Conservation (phyloP, 345 rosid genomes). For the Brassica cretica region DNA sequence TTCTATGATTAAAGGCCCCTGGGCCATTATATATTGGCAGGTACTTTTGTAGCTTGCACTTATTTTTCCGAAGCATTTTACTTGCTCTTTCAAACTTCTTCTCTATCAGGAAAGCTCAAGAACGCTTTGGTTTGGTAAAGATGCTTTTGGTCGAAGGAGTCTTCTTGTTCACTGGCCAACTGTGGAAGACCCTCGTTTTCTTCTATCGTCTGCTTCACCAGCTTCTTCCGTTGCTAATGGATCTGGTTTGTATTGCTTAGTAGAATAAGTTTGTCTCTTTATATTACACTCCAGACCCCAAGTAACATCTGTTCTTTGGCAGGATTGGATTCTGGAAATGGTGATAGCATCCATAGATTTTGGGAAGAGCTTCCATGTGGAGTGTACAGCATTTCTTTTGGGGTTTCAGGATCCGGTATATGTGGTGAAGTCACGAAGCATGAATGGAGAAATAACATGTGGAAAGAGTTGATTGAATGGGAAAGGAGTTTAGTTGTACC, state of each 20-base stretch:
- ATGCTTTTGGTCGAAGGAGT: conserved; percentile 87
- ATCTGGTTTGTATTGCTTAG: conserved; percentile 30
- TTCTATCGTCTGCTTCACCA: conserved; percentile 77
- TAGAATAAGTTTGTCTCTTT: conserved; percentile 14
- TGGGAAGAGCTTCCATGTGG: conserved; percentile 98
- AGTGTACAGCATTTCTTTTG: conserved; percentile 59
- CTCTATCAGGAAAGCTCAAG: conserved; percentile 57
- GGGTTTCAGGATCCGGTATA: conserved; percentile 40
- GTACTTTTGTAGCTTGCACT: conserved; percentile 34
- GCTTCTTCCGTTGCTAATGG: conserved; percentile 16
- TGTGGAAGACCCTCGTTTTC: conserved; percentile 54
- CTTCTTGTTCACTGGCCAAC: conserved; percentile 96
- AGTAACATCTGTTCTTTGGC: conserved; percentile 9
- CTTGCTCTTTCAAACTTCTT: neutral
- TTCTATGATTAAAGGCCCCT: conserved; percentile 77
- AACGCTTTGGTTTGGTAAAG: conserved; percentile 92
- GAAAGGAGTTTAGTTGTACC: conserved; percentile 64
- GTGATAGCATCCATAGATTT: conserved; percentile 41
- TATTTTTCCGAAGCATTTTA: neutral
- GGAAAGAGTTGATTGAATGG: conserved; percentile 71
- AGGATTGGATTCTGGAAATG: conserved; percentile 55
- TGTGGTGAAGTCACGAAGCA: conserved; percentile 61
- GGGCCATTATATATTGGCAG: conserved; percentile 93
- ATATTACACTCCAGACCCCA: neutral
- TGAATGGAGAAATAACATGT: conserved; percentile 55